These are phyloP conservation scores for Xerocomus nothofagi DNA, from an alignment of 1,284 basidiomycete species.

Conservation along the genomic window DNA sequence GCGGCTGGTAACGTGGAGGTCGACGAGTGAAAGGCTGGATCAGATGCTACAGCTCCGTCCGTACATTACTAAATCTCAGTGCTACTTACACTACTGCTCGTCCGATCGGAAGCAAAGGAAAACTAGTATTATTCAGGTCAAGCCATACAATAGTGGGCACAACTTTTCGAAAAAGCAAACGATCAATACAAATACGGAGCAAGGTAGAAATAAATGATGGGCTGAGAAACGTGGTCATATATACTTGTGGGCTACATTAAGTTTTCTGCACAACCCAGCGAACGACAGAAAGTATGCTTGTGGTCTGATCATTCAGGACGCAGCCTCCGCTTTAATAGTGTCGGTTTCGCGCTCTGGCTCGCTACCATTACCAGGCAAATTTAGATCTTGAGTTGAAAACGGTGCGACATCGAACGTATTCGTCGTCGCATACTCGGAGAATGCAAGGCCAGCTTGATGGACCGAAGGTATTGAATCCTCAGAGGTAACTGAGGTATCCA, in stretches of 20 bases:
- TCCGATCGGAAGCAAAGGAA: conserved; percentile 13
- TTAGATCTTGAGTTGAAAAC: conserved; percentile 65
- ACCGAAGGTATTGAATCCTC: conserved; percentile 57
- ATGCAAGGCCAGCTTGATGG: conserved; percentile 59
- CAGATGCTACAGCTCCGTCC: conserved; percentile 10
- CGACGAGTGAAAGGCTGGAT: conserved; percentile 39
- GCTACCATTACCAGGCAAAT: conserved; percentile 51
- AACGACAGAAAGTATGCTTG: conserved; percentile 27
- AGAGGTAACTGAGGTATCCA: conserved; percentile 64
- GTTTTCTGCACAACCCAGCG: conserved; percentile 29
- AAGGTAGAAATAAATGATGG: conserved; percentile 39
- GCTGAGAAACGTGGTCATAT: conserved; percentile 33
- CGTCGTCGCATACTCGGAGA: conserved; percentile 64
- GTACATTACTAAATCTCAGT: conserved; percentile 19
- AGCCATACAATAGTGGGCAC: conserved; percentile 35
- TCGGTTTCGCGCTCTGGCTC: conserved; percentile 55
- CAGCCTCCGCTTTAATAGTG: conserved; percentile 47
- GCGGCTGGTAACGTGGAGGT: conserved; percentile 43
- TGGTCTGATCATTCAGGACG: conserved; percentile 29
- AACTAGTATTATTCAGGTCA: conserved; percentile 35
- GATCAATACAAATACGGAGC: conserved; percentile 38
- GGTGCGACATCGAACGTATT: conserved; percentile 65
- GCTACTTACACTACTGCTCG: conserved; percentile 19
- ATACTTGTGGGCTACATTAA: conserved; percentile 35
- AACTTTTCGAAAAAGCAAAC: conserved; percentile 32